Percentiles rank a stretch among this genome's conserved stretches.
phyloP scores from a whole-genome alignment of 192 early-diverging fungal genomes.

The Umbelopsis isabellina region DNA sequence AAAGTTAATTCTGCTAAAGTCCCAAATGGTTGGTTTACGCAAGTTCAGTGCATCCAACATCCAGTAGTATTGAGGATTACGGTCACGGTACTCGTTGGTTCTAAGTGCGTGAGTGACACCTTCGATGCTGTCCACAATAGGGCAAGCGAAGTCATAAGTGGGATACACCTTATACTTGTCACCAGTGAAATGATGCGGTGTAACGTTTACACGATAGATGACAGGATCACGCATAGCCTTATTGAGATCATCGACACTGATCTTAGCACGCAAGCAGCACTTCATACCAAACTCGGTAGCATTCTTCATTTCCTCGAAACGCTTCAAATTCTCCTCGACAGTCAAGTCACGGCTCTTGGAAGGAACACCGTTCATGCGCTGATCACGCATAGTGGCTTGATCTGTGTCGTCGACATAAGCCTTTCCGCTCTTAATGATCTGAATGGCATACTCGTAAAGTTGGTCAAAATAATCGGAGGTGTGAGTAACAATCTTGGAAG shows the following conservation, averaged over 20 bases:
- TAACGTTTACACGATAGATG: constrained; percentile 92
- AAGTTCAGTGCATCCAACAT: constrained; percentile 85
- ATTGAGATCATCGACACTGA: constrained; percentile 85
- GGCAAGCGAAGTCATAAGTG: constrained; percentile 98
- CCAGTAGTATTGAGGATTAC: constrained; percentile 97
- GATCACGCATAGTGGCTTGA: constrained; percentile 81
- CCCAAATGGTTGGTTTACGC: constrained; percentile 92
- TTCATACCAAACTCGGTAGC: constrained; percentile 81
- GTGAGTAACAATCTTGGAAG: constrained; percentile 75
- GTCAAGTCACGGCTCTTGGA: constrained; percentile 82
- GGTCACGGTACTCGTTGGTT: constrained; percentile 97
- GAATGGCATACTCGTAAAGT: constrained; percentile 82
- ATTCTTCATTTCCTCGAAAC: constrained; percentile 91
- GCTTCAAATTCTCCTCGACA: constrained; percentile 88
- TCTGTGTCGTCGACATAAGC: constrained; percentile 96
- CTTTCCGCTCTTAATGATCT: constrained; percentile 84
- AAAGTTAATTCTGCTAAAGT: constrained; percentile 95
- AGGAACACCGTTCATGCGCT: constrained; percentile 83
- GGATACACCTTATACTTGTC: constrained; percentile 97
- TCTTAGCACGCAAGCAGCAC: constrained; percentile 95
- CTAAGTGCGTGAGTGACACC: constrained; percentile 98
- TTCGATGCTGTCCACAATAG: constrained; percentile 93
- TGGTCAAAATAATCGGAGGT: constrained; percentile 93
- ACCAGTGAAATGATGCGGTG: constrained; percentile 90
- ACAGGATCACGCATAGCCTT: constrained; percentile 96